Evolutionary conservation across 768 basidiomycete species (phyloP).

Genomic region (Termitomyces sp.): DNA sequence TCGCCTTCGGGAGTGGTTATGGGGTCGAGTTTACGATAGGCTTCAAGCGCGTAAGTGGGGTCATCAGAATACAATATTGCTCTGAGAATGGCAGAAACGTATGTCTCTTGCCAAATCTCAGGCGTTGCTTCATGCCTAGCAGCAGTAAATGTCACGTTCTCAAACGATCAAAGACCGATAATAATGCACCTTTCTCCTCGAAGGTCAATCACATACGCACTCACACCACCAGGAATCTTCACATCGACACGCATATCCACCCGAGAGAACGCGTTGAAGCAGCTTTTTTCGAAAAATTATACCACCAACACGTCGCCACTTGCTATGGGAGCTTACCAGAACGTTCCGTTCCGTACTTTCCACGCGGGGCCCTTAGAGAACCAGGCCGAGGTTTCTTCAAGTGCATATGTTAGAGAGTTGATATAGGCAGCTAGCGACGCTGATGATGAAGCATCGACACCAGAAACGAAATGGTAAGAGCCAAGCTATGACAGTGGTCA

Average conservation of each 20-base stretch:
- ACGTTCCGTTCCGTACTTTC: constrained; percentile 92
- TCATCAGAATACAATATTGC: constrained; percentile 96
- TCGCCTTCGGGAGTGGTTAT: constrained; percentile 88
- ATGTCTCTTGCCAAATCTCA: constrained; percentile 97
- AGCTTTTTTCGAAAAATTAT: constrained; percentile 36
- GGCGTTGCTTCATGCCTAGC: constrained; percentile 82
- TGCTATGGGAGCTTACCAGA: constrained; percentile 54
- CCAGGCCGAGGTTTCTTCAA: constrained; percentile 91
- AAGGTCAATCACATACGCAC: constrained; percentile 89
- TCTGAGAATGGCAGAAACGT: constrained; percentile 86
- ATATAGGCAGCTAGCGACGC: constrained; percentile 97
- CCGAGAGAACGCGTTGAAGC: constrained; percentile 97
- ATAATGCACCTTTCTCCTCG: constrained; percentile 82
- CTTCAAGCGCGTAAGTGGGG: constrained; percentile 83
- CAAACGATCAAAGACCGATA: not conserved
- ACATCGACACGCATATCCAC: constrained; percentile 97
- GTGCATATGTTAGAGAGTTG: constrained; percentile 94
- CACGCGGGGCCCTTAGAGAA: constrained; percentile 79
- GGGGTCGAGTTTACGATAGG: constrained; percentile 93
- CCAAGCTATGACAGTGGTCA: constrained; percentile 52
- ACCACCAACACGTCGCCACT: not conserved
- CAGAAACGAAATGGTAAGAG: constrained; percentile 96
- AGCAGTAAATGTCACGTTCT: not conserved
- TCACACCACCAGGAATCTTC: constrained; percentile 96
- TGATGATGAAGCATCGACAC: constrained; percentile 97